Base-by-base conservation (phyloP, 1,139 yeast genomes). In the Kluyveromyces sp. region DNA sequence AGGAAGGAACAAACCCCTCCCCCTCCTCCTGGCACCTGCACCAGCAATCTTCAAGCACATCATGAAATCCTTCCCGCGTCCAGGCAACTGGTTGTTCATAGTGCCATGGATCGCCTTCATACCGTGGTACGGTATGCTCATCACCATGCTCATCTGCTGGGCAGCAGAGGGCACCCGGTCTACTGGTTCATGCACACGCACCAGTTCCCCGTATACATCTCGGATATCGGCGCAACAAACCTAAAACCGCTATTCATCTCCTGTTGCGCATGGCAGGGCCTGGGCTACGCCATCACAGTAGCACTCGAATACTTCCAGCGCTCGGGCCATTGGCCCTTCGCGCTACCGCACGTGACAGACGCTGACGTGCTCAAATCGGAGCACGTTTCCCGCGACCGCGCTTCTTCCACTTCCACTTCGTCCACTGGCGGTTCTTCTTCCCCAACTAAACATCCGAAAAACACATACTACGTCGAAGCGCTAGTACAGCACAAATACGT, bases 141-240 rank as follows among this genome's bases (percentile, higher is more conserved):
- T 81, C 7, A 83, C 90, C 10, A 68, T 85, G 75, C 65, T 85
- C 51, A 64, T 72, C 2, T 71, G 79, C 54, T 82, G 97, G 97
- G 77, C 83, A 2, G 76, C 72, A 4, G 89, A 86, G 63, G 97
- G 96, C 3, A 75, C 47, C 95, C 95, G 0, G 70, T 75, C 7
- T 84, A 86, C 59, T 57, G 70, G 45, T 83, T 80, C 62, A 76
- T 82, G 73, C 63, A 67, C 27, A 61, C 66, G 2, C 50, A 65
- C 8, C 79, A 76, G 51, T 64, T 66, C 46, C 84, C 89, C 38
- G 81, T 84, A 4, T 89, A 83, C 65, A 78, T 90, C 43, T 84
- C 95, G 7, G 88, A 88, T 60, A 75, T 88, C 46, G 96, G 90
- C 4, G 96, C 96, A 10, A 84, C 95, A 1, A 81, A 81, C 57